A percentile compares a stretch with the other conserved stretches of the same genome.
phyloP scores from a whole-genome alignment of 139 green algal species.

The Micractinium sp. region DNA sequence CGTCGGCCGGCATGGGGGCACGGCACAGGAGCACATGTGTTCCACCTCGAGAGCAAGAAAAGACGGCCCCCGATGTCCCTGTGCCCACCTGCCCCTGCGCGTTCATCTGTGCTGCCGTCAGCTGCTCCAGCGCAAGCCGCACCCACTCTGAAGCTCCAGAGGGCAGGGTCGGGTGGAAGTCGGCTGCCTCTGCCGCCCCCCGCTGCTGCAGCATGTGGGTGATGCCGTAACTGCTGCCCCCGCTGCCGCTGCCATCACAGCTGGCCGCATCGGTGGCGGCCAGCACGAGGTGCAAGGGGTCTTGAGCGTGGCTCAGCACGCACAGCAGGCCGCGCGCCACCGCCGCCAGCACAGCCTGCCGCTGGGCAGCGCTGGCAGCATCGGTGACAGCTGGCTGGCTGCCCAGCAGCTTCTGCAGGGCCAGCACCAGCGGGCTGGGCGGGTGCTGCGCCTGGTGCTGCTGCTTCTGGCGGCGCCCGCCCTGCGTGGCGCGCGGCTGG shows the following conservation, averaged over 20 bases:
- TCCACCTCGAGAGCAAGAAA: background rate
- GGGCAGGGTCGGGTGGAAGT: constrained; percentile 12
- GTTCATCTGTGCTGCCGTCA: background rate
- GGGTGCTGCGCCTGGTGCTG: background rate
- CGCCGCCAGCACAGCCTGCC: constrained; percentile 2
- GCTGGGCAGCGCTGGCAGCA: background rate
- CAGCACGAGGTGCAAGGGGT: constrained; percentile 2
- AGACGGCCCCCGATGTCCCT: background rate
- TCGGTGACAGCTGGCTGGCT: background rate
- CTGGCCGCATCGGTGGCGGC: background rate
- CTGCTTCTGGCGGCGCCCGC: background rate
- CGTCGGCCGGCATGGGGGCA: too few species aligned
- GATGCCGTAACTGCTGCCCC: background rate
- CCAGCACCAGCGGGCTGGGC: background rate
- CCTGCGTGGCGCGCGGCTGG: constrained; percentile 6
- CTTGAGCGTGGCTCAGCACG: background rate
- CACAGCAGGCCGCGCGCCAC: constrained; percentile 1
- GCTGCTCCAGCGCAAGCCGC: constrained; percentile 12
- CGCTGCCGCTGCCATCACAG: background rate
- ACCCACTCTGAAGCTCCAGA: constrained; percentile 28
- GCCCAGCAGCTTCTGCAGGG: constrained; percentile 17
- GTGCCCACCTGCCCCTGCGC: background rate
- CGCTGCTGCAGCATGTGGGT: background rate
- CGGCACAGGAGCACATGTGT: too few species aligned
- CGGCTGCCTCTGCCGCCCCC: background rate